A percentile compares a stretch with the other conserved stretches of the same genome.
phyloP scores from a whole-genome alignment of 768 basidiomycete genomes.

The Tricholoma hemisulphureum region DNA sequence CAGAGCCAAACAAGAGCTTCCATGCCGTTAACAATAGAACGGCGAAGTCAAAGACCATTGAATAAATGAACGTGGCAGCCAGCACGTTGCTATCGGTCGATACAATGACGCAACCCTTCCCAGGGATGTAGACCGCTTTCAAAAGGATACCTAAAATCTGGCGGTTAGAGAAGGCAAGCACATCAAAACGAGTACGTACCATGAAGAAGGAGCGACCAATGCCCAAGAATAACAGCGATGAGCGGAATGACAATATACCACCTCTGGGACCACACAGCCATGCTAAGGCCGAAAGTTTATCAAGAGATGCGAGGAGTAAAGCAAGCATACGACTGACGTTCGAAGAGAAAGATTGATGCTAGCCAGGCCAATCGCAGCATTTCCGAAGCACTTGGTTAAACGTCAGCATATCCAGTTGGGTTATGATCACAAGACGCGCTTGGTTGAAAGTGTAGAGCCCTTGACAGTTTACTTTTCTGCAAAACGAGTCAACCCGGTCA shows the following conservation, averaged over 20 bases:
- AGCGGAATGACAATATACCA: conserved; percentile 53
- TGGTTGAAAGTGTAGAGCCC: conserved; percentile 67
- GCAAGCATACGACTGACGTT: conserved; percentile 45
- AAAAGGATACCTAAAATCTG: conserved; percentile 49
- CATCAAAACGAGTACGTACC: conserved; percentile 36
- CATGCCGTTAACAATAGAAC: conserved; percentile 60
- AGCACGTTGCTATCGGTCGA: conserved; percentile 59
- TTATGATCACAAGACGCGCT: conserved; percentile 25
- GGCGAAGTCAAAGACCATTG: conserved; percentile 68
- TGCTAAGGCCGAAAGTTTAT: conserved; percentile 34
- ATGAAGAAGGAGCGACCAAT: conserved; percentile 71
- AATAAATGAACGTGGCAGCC: conserved; percentile 68
- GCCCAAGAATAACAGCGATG: conserved; percentile 57
- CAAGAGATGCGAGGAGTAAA: neutral
- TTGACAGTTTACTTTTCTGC: conserved; percentile 60
- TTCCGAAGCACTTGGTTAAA: conserved; percentile 46
- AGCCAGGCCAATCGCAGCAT: conserved; percentile 65
- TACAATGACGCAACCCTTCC: conserved; percentile 54
- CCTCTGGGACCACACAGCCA: conserved; percentile 68
- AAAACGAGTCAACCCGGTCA: conserved; percentile 1
- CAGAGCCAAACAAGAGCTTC: conserved; percentile 51
- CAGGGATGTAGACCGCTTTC: conserved; percentile 53
- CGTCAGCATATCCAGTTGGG: neutral
- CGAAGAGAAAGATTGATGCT: conserved; percentile 69
- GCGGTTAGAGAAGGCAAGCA: neutral